Conservation (phyloP, 2,329 filamentous ascomycete genomes). For the Cercospora sp. region DNA sequence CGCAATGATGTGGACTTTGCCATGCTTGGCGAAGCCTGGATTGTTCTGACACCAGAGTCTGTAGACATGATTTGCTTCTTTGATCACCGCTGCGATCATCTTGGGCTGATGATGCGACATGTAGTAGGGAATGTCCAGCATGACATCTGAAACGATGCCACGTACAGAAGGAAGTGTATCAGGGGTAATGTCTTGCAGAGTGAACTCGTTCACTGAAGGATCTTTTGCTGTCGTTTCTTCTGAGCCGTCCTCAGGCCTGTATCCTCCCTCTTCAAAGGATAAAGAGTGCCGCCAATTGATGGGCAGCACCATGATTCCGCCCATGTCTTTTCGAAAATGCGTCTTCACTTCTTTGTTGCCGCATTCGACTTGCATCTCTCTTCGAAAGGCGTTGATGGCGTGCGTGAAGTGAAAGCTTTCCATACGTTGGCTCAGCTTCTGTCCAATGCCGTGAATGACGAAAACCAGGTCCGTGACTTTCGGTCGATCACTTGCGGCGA, state of each 20-base stretch:
- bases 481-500: constrained; percentile 64
- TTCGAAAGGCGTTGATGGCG: constrained; percentile 85
- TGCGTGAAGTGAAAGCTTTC: constrained; percentile 98
- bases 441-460: constrained; percentile 92
- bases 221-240: constrained; percentile 34
- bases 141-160: constrained; percentile 91
- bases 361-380: constrained; percentile 82
- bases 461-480: constrained; percentile 84
- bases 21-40: constrained; percentile 72
- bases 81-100: constrained; percentile 86
- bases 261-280: constrained; percentile 77
- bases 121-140: constrained; percentile 98
- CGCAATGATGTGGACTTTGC: constrained; percentile 86
- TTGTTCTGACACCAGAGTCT: constrained; percentile 94
- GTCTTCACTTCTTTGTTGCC: constrained; percentile 71
- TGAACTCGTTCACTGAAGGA: constrained; percentile 58
- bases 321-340: constrained; percentile 73
- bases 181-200: constrained; percentile 87
- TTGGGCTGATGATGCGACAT: constrained; percentile 93
- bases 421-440: constrained; percentile 91
- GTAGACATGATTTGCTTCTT: constrained; percentile 94
- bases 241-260: constrained; percentile 55
- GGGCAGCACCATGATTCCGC: constrained; percentile 90
- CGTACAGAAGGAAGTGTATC: constrained; percentile 86
- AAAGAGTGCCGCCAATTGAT: constrained; percentile 92